phyloP scores from a whole-genome alignment of 2,329 filamentous ascomycete species.

The Xylaria multiplex region DNA sequence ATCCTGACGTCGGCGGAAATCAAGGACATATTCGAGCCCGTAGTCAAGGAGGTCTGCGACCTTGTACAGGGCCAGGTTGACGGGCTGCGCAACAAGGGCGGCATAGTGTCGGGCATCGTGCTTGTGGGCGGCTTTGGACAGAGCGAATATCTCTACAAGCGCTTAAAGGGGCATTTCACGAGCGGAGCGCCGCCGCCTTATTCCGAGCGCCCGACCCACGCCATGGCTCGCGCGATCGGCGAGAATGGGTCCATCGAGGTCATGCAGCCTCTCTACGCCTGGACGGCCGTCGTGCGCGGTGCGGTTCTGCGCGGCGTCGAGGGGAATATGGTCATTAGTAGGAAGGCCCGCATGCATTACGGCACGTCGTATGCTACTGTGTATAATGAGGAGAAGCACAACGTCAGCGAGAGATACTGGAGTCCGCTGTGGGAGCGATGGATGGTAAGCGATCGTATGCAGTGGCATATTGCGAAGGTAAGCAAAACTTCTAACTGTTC shows the following conservation, averaged over 20 bases:
- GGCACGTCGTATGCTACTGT: slow-evolving; percentile 84
- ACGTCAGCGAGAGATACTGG: slow-evolving; percentile 79
- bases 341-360: slow-evolving; percentile 80
- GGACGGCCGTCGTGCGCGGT: slow-evolving; percentile 82
- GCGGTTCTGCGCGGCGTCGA: slow-evolving; percentile 80
- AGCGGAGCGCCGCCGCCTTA: slow-evolving; percentile 69
- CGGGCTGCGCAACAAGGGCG: slow-evolving; percentile 68
- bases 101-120: slow-evolving; percentile 77
- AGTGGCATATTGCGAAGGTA: slow-evolving; percentile 85
- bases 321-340: slow-evolving; percentile 80
- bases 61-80: slow-evolving; percentile 75
- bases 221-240: slow-evolving; percentile 57
- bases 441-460: slow-evolving; percentile 87
- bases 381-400: slow-evolving; percentile 80
- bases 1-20: slow-evolving; percentile 76
- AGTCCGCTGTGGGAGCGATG: slow-evolving; percentile 81
- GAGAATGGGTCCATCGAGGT: slow-evolving; percentile 73
- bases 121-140: slow-evolving; percentile 85
- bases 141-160: slow-evolving; percentile 78
- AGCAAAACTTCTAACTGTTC: slow-evolving; percentile 41
- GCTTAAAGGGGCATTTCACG: slow-evolving; percentile 75
- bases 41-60: slow-evolving; percentile 75
- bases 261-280: slow-evolving; percentile 83
- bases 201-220: slow-evolving; percentile 76
- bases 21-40: slow-evolving; percentile 79